A percentile compares a stretch with the other conserved stretches of the same genome.
phyloP scores from a whole-genome alignment of 1,139 yeast species.

The Magnusiomyces ingens region DNA sequence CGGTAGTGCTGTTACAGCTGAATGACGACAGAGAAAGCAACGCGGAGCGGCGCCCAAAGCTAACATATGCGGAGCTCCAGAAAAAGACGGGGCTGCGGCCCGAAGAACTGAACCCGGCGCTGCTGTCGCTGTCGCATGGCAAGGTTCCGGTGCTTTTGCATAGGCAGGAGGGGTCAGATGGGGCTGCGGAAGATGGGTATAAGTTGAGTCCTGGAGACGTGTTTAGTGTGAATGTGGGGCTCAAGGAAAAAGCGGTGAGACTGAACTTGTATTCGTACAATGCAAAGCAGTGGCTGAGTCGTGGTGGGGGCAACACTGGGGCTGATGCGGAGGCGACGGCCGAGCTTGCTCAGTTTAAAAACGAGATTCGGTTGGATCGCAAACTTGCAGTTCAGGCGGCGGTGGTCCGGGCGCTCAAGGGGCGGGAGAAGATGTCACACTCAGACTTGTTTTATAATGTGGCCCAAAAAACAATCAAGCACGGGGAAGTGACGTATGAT shows the following conservation, averaged over 20 bases:
- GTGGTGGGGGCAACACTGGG: too few species aligned
- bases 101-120: constrained; percentile 5
- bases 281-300: too few species aligned
- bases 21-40: constrained; percentile 17
- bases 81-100: not conserved
- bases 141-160: constrained; percentile 2
- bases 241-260: too few species aligned
- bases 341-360: too few species aligned
- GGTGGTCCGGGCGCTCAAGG: constrained; percentile 33
- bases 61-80: constrained; percentile 3
- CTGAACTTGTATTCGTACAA: too few species aligned
- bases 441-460: constrained; percentile 30
- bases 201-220: too few species aligned
- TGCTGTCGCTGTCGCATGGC: constrained; percentile 6
- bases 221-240: too few species aligned
- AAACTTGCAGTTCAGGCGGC: constrained; percentile 34
- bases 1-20: constrained; percentile 29
- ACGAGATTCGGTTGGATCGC: constrained; percentile 21
- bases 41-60: not conserved
- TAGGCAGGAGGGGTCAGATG: not conserved
- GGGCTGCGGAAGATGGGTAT: not conserved
- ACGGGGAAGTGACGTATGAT: constrained; percentile 26
- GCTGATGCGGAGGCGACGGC: too few species aligned
- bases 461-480: constrained; percentile 25
- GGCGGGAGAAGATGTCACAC: constrained; percentile 30